phyloP scores from a whole-genome alignment of 805 yeast species.

The Nakazawaea laoshanensis region DNA sequence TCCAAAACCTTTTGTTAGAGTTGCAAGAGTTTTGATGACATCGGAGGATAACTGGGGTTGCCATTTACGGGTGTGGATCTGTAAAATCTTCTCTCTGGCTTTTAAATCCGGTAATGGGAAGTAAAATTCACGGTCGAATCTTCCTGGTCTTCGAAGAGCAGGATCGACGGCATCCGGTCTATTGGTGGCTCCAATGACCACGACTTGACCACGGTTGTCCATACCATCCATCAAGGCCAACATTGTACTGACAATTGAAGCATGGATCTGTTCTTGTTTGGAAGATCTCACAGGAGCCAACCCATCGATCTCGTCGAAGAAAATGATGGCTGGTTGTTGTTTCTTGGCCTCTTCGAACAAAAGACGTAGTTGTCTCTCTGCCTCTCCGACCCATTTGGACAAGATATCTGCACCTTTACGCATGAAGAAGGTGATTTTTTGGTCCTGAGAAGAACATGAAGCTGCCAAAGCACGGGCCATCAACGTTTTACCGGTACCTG shows the following conservation, averaged over 20 bases:
- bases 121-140: conserved; percentile 94
- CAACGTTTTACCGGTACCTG: conserved; percentile 97
- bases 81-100: conserved; percentile 71
- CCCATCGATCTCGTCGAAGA: conserved; percentile 97
- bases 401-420: conserved; percentile 96
- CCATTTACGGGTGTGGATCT: conserved; percentile 89
- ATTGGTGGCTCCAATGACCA: conserved; percentile 96
- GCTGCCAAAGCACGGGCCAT: conserved; percentile 98
- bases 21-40: conserved; percentile 63
- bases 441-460: conserved; percentile 75
- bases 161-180: conserved; percentile 99
- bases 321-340: conserved; percentile 92
- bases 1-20: conserved; percentile 89
- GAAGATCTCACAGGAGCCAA: conserved; percentile 96
- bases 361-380: conserved; percentile 86
- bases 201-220: conserved; percentile 98
- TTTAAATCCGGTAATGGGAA: conserved; percentile 84
- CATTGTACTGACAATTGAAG: conserved; percentile 91
- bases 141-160: conserved; percentile 91
- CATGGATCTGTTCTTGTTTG: conserved; percentile 97
- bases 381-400: conserved; percentile 99
- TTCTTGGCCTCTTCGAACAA: conserved; percentile 93
- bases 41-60: conserved; percentile 52
- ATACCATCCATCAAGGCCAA: conserved; percentile 98
- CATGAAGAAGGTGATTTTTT: conserved; percentile 94